Base-by-base conservation (phyloP, 177 flowering plant genomes). In the Vitis hybrid region DNA sequence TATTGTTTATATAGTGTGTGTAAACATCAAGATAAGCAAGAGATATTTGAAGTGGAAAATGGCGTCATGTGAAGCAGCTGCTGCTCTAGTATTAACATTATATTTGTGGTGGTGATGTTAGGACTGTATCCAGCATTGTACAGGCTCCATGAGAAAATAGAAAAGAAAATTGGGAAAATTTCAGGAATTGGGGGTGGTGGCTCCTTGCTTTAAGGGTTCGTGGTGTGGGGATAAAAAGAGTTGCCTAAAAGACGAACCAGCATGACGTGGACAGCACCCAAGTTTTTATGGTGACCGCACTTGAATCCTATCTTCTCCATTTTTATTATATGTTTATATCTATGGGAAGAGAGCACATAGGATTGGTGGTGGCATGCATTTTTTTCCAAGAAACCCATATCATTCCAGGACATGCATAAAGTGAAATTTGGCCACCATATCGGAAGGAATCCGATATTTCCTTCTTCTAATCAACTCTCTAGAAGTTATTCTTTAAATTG, bases 191-290 rank as follows among this genome's bases (percentile, higher is more conserved):
- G 45, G 22, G 22, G 65, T 12, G 60, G 16, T 68, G 62, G 61
- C 71, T 68, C 58, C 69, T 63, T 74, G 66, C 49, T 63, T 67
- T 64, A 52, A 39, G 69, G 65, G 73, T 19, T 60, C 61, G 68
- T 73, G 74, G 75, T 22, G 60, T 16, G 61, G 58, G 22, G 50
- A 63, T 69, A 64, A 13, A 62, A 64, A 45, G 67, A 55, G 31
- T 63, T 22, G 55, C 60, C 63, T 8, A 49, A 76, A 70, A 68
- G 70, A 50, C 63, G 65, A 67, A 65, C 49, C 65, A 12, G 31
- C 19, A 67, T 82, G 78, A 77, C 75, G 61, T 79, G 82, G 79
- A 77, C 33, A 19, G 70, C 82, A 82, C 80, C 66, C 70, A 57
- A 39, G 7, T 39, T 7, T 72, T 60, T 74, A 62, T 78, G 84